Base-by-base conservation (phyloP, 495 filamentous ascomycete genomes). In the Penicillium coffeae region DNA sequence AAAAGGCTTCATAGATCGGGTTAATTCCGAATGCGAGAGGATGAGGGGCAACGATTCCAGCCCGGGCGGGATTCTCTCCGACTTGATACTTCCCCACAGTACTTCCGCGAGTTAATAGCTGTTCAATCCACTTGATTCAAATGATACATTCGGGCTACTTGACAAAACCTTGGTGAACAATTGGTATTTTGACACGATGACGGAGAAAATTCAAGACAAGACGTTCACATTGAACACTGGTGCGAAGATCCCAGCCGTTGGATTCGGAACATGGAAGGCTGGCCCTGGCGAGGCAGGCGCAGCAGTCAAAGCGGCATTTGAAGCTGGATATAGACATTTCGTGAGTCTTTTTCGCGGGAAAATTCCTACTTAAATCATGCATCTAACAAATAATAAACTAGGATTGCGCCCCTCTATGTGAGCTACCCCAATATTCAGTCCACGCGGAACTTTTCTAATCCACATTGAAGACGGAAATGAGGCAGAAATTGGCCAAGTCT, bases 141-240 rank as follows among this genome's bases (percentile, higher is more conserved):
- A n/a, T n/a, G n/a, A n/a, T n/a, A n/a, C n/a, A n/a, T n/a, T n/a
- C n/a, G n/a, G n/a, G n/a, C n/a, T n/a, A 30, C 4, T 30, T 10
- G 25, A 5, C 25, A 10, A 30, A 5, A 4, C 10, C 10, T 30
- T 30, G 10, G 25, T 4, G 25, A 10, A n/a, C 14, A 33, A 12
- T n/a, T 47, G 3, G 21, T 1, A 3, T 19, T 8, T 3, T 21
- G 16, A 6, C 27, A 22, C 12, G 18, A 54, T 55, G 47, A 13
- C 33, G 1, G 15, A 42, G 8, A 38, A 20, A 15, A 32, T 49
- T 32, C 40, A 48, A 38, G 45, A 44, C 20, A 56, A 58, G 36
- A 25, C 20, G 9, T 83, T 82, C 63, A 79, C 76, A 38, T 75
- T 89, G 48, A 89, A 89, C 67, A 87, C 72, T 36, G 84, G 83